These are phyloP conservation scores for Hypoxylon rickii DNA, from an alignment of 495 filamentous ascomycete species.

Conservation along the genomic window DNA sequence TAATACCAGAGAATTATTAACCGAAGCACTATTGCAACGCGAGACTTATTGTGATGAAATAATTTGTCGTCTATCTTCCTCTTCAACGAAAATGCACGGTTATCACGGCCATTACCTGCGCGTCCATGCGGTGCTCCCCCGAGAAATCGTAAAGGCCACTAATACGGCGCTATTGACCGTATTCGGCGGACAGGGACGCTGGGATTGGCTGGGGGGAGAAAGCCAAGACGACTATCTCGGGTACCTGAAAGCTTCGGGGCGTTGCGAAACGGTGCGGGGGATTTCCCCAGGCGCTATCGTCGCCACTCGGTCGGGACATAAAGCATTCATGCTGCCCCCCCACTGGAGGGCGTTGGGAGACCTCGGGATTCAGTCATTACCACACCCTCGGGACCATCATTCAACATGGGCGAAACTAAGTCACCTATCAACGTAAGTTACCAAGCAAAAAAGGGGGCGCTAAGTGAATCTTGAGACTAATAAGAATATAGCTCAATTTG, in stretches of 20 bases:
- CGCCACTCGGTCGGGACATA: neutral
- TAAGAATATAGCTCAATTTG: constrained; percentile 48
- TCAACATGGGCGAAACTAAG: constrained; percentile 8
- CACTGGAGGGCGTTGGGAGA: no score
- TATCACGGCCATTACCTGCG: no score
- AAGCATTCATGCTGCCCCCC: no score
- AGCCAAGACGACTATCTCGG: constrained; percentile 5
- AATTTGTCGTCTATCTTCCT: no score
- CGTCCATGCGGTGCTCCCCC: neutral
- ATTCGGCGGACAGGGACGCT: constrained; percentile 9
- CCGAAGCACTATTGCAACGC: no score
- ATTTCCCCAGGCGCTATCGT: neutral
- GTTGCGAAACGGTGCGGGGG: constrained; percentile 4
- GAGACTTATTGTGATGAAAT: no score
- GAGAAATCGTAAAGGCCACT: neutral
- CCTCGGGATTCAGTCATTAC: no score
- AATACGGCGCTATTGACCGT: constrained; percentile 6
- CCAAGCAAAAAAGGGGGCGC: neutral
- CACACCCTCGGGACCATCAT: no score
- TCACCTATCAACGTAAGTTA: constrained; percentile 15
- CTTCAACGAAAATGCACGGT: no score
- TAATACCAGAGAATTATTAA: no score
- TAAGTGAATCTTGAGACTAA: neutral
- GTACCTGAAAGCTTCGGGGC: constrained; percentile 16
- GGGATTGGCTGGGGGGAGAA: constrained; percentile 9